Conservation (phyloP, 257 asterid genomes). For the Anisodus tanguticus region DNA sequence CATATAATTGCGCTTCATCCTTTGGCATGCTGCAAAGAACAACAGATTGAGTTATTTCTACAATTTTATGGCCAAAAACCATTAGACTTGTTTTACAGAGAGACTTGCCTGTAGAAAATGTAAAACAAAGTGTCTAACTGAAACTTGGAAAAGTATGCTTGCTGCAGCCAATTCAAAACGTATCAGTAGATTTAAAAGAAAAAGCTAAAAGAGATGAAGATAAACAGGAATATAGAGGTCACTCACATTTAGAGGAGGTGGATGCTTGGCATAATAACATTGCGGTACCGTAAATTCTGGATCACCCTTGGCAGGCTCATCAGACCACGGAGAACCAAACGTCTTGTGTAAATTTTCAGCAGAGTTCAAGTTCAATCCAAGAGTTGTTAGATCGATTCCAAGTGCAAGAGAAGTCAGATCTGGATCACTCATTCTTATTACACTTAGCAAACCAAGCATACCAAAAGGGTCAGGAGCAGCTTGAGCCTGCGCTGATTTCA, state of each 20-base stretch:
- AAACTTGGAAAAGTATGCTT: slow-evolving; percentile 81
- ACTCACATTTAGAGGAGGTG: slow-evolving; percentile 86
- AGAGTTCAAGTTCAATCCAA: slow-evolving; percentile 94
- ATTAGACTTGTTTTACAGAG: neutral
- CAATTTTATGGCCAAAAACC: neutral
- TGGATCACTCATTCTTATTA: slow-evolving; percentile 88
- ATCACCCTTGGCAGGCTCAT: slow-evolving; percentile 92
- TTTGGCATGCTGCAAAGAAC: slow-evolving; percentile 88
- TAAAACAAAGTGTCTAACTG: slow-evolving; percentile 87
- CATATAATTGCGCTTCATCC: slow-evolving; percentile 95
- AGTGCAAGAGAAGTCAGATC: slow-evolving; percentile 90
- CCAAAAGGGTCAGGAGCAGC: slow-evolving; percentile 78
- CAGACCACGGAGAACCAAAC: slow-evolving; percentile 97
- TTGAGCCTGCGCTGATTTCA: slow-evolving; percentile 69
- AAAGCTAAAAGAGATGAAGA: slow-evolving; percentile 27
- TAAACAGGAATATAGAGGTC: slow-evolving; percentile 27
- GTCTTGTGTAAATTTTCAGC: slow-evolving; percentile 82
- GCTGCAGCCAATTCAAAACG: slow-evolving; percentile 63
- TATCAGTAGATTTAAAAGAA: slow-evolving; percentile 34
- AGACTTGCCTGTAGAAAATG: slow-evolving; percentile 73
- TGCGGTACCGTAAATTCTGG: slow-evolving; percentile 88
- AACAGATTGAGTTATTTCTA: slow-evolving; percentile 28
- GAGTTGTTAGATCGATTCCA: slow-evolving; percentile 92
- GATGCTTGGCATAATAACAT: slow-evolving; percentile 83
- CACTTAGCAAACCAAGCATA: slow-evolving; percentile 85